Conservation (phyloP, 306 rosid genomes). For the Malus domestica region DNA sequence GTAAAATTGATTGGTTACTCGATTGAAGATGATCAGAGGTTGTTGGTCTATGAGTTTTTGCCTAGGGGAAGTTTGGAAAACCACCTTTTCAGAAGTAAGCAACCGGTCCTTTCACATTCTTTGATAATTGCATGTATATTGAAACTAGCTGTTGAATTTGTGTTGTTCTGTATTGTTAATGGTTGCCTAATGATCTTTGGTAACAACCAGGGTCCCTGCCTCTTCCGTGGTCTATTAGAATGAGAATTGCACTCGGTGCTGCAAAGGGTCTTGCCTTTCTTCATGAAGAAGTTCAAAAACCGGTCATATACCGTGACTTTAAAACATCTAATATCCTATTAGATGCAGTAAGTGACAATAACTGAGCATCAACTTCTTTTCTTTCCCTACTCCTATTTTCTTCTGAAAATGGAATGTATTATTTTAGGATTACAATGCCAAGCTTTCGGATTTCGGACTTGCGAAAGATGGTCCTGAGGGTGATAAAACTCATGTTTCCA, state of each 20-base stretch:
- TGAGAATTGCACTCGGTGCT: conserved; percentile 95
- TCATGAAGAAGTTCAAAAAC: conserved; percentile 78
- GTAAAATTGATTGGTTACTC: conserved; percentile 91
- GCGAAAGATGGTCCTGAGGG: conserved; percentile 98
- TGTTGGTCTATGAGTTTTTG: conserved; percentile 90
- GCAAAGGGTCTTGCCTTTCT: conserved; percentile 96
- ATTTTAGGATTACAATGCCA: conserved; percentile 81
- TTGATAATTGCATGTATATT: neutral
- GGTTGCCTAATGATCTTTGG: conserved; percentile 25
- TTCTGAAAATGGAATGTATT: conserved; percentile 5
- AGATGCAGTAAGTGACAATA: conserved; percentile 65
- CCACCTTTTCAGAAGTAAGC: conserved; percentile 92
- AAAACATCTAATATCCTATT: conserved; percentile 91
- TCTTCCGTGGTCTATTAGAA: conserved; percentile 95
- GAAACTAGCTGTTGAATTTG: neutral
- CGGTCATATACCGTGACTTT: conserved; percentile 92
- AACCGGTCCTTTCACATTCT: conserved; percentile 29
- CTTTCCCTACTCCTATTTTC: conserved; percentile 9
- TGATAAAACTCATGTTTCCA: conserved; percentile 91
- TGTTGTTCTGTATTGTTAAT: conserved; percentile 5
- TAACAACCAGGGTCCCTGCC: conserved; percentile 80
- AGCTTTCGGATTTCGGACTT: conserved; percentile 96
- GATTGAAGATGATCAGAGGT: conserved; percentile 88
- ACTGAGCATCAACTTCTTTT: conserved; percentile 3
- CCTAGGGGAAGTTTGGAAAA: conserved; percentile 99